Evolutionary conservation across 176 grass and related monocot genomes (phyloP).

Genomic region (Hyparrhenia diplandra): DNA sequence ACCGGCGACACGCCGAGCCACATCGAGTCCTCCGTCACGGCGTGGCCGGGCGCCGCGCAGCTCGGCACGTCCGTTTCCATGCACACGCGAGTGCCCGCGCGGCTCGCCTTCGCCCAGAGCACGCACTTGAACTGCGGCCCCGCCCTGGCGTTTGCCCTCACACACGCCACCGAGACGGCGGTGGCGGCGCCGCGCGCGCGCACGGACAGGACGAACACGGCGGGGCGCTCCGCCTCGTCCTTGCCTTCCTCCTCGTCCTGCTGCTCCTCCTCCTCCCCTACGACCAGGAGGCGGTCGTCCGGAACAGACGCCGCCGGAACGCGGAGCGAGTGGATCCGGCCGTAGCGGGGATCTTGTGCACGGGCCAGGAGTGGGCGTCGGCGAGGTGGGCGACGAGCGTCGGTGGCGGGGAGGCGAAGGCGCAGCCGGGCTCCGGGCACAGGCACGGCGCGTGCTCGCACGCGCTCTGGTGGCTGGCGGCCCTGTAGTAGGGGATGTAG

Average conservation of each 20-base stretch:
- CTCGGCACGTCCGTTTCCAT: conserved; percentile 22
- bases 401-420: neutral
- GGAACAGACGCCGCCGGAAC: neutral
- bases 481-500: conserved; percentile 2
- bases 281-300: conserved; percentile 2
- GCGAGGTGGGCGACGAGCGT: neutral
- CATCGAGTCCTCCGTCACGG: neutral
- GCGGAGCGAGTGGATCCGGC: neutral
- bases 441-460: conserved; percentile 26
- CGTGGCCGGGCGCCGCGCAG: neutral
- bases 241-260: neutral
- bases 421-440: conserved; percentile 36
- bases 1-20: neutral
- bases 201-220: conserved; percentile 22
- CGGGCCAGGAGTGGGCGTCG: conserved; percentile 3
- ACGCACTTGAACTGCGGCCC: conserved; percentile 22
- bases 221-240: neutral
- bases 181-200: neutral
- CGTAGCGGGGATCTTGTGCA: neutral
- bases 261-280: neutral
- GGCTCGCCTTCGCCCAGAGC: conserved; percentile 12
- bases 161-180: conserved; percentile 19
- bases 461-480: neutral
- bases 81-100: neutral
- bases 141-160: neutral